Base-by-base conservation (phyloP, 2,329 filamentous ascomycete genomes). In the Emergomyces pasteurianus region DNA sequence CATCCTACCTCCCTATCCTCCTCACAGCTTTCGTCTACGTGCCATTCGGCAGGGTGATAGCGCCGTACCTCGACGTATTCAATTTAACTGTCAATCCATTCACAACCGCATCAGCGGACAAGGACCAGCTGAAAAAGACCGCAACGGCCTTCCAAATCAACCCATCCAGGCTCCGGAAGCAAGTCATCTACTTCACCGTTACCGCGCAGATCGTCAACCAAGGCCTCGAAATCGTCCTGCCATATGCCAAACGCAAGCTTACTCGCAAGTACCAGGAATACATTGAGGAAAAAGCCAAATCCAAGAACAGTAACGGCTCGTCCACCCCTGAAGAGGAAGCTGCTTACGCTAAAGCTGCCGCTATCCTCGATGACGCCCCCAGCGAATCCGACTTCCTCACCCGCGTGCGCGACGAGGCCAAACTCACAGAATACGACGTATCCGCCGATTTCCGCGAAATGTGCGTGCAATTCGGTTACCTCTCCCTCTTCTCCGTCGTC, bases 11-110 rank as follows among this genome's bases (percentile, higher is more conserved):
- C 58, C 89, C 90, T 0, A 86, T 95, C n/a, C 86, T 95, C 70
- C 82, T 97, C 21, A 96, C 92, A 0, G 90, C 92, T 0, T 97
- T 96, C 67, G 85, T 96, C 64, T 97, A 96, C 69, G 89, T 96
- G 23, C 92, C 92, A 0, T 97, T 97, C 68, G 92, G 90, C 16
- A 84, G 86, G 62, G 75, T 90, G 53, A 83, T 99, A 12, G 85
- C 94, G 0, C 92, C 94, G 0, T 88, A 95, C 70, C 83, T 99
- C 4, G 86, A 95, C 67, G 77, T 96, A 61, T 92, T 95, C 77
- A 83, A 84, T 63, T 75, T 86, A 16, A 86, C 87, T 0, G 88
- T 92, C 0, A 85, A 85, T 68, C 86, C 85, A 0, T 86, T 95
- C 65, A 1, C 28, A 23, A 4, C 31, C 12, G 18, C 7, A 47